A percentile compares a stretch with the other conserved stretches of the same genome.
Evolutionary conservation across 805 yeast genomes (phyloP).

Genomic region (Yarrowia osloensis): DNA sequence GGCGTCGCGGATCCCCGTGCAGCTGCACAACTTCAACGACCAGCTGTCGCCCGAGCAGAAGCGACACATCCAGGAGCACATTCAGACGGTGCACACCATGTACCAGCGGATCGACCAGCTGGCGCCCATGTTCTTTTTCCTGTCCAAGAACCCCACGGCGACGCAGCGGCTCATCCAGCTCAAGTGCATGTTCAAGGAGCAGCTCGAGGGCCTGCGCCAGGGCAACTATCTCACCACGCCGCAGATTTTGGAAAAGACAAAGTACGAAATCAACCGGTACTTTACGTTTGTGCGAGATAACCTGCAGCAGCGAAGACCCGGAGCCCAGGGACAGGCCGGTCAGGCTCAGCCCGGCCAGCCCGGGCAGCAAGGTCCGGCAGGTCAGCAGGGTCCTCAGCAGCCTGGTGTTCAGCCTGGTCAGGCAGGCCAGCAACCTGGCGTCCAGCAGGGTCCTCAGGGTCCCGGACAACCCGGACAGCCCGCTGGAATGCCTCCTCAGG

Average conservation of each 20-base stretch:
- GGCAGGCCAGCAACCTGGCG: background rate
- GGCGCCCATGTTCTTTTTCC: conserved; percentile 72
- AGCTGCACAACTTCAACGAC: conserved; percentile 62
- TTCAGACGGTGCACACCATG: conserved; percentile 52
- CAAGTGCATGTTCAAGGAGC: conserved; percentile 75
- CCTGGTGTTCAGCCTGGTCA: background rate
- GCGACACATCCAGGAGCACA: conserved; percentile 53
- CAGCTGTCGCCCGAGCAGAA: conserved; percentile 65
- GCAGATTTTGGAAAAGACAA: conserved; percentile 67
- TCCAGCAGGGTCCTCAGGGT: background rate
- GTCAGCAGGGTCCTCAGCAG: background rate
- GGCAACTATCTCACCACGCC: conserved; percentile 72
- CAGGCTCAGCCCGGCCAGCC: background rate
- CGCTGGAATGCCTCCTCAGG: background rate
- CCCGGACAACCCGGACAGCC: background rate
- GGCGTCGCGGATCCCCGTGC: conserved; percentile 65
- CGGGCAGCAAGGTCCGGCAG: no score
- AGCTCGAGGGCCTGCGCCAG: conserved; percentile 65
- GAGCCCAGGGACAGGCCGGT: background rate
- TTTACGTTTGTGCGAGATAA: conserved; percentile 74
- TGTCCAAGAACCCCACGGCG: conserved; percentile 73
- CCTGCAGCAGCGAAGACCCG: conserved; percentile 39
- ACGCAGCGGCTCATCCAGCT: conserved; percentile 76
- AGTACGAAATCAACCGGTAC: conserved; percentile 71
- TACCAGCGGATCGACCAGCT: conserved; percentile 71